Conservation (phyloP, 148 eudicot species). For the Rhododendron griersonianum region DNA sequence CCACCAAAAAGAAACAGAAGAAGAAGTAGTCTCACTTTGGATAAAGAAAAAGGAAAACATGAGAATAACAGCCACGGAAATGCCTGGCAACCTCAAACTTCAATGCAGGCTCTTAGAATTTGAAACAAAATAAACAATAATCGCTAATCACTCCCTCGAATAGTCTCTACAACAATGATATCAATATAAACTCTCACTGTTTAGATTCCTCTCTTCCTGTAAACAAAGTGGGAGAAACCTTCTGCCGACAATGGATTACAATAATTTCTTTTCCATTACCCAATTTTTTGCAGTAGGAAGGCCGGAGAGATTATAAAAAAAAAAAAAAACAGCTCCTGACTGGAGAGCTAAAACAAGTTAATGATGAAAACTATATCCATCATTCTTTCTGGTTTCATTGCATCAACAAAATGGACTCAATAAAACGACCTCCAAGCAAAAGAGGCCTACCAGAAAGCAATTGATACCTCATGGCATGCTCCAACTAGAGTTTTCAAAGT, state of each 20-base stretch:
- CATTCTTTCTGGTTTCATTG: not conserved
- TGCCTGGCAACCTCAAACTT: not conserved
- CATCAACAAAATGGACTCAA: not conserved
- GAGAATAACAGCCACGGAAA: not conserved
- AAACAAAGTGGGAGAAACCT: not conserved
- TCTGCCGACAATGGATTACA: not conserved
- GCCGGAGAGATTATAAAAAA: not conserved
- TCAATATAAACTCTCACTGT: not conserved
- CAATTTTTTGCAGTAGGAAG: not conserved
- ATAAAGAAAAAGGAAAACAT: not conserved
- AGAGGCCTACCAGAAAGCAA: not conserved
- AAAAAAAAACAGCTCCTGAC: not conserved
- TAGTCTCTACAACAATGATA: not conserved
- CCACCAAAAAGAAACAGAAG: not conserved
- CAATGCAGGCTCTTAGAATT: not conserved
- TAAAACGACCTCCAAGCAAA: not conserved
- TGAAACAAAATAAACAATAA: not conserved
- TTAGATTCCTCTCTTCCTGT: not conserved
- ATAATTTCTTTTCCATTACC: not conserved
- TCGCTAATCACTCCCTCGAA: not conserved
- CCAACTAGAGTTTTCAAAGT: not conserved
- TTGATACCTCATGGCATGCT: conserved; percentile 7
- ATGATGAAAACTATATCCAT: not conserved
- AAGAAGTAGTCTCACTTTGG: not conserved
- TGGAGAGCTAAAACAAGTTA: not conserved